phyloP scores from a whole-genome alignment of 108 stramenopile species.

The Pseudonitzschia multiseries region DNA sequence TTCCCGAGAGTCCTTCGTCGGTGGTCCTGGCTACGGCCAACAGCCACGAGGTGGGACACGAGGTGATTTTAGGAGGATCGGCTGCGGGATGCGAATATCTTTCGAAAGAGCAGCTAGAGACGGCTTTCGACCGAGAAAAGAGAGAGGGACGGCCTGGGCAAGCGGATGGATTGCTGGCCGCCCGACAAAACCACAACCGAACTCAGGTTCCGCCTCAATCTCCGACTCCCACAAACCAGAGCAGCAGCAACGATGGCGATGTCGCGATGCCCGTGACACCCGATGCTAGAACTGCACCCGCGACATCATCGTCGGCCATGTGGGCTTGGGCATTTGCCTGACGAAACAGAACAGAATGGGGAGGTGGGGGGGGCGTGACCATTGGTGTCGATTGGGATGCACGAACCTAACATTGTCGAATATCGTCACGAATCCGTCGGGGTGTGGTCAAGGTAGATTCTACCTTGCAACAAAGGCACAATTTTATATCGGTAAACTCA shows the following conservation, averaged over 20 bases:
- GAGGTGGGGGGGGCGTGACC: too few relatives aligned
- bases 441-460: too few relatives aligned
- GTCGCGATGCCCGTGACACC: slow-evolving; percentile 4
- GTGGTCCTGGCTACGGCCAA: not conserved
- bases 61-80: not conserved
- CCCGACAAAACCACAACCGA: slow-evolving; percentile 28
- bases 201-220: not conserved
- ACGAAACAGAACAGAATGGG: not conserved
- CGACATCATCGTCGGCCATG: not conserved
- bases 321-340: slow-evolving; percentile 8
- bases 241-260: not conserved
- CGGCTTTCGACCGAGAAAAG: slow-evolving; percentile 6
- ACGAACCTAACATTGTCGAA: too few relatives aligned
- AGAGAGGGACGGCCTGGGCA: slow-evolving; percentile 43
- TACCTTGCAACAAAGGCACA: too few relatives aligned
- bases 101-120: slow-evolving; percentile 22
- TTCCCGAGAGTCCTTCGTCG: not conserved
- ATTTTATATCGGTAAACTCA: too few relatives aligned
- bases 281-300: not conserved
- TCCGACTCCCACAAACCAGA: not conserved
- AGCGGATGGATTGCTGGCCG: slow-evolving; percentile 48
- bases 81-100: not conserved
- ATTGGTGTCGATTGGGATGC: too few relatives aligned
- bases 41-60: not conserved
- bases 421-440: too few relatives aligned